Evolutionary conservation across 2,329 filamentous ascomycete species (phyloP).

Genomic region (Pseudogymnoascus sp.): DNA sequence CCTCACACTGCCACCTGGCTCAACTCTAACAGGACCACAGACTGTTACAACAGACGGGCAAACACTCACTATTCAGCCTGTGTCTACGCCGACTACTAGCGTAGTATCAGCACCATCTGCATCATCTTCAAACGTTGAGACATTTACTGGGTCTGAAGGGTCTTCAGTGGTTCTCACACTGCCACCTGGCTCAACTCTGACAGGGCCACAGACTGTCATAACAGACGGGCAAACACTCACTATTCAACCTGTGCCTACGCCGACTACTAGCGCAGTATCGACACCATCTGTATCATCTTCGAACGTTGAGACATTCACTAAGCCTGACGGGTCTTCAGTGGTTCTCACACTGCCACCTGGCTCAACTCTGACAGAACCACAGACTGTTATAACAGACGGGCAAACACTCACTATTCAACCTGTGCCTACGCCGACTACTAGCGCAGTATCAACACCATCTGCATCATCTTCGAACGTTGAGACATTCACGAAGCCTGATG

Average conservation of each 20-base stretch:
- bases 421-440: neutral
- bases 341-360: neutral
- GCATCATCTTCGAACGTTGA: too few relatives aligned
- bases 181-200: neutral
- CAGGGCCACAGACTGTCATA: neutral
- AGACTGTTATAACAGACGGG: neutral
- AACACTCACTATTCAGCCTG: too few relatives aligned
- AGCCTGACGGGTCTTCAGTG: neutral
- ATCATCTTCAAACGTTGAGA: neutral
- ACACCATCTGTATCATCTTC: neutral
- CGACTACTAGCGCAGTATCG: neutral
- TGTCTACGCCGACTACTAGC: too few relatives aligned
- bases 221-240: too few relatives aligned
- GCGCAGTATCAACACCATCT: too few relatives aligned
- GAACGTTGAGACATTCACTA: neutral
- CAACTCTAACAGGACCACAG: neutral
- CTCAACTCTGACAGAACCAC: neutral
- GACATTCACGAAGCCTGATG: too few relatives aligned
- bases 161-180: neutral
- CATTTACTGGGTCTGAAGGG: neutral
- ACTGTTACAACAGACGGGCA: neutral
- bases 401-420: neutral
- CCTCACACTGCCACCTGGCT: neutral
- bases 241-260: too few relatives aligned
- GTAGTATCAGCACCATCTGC: neutral